A percentile compares a stretch with the other conserved stretches of the same genome.
Conservation (phyloP, 176 grass and related monocot species). For the Guadua angustifolia region DNA sequence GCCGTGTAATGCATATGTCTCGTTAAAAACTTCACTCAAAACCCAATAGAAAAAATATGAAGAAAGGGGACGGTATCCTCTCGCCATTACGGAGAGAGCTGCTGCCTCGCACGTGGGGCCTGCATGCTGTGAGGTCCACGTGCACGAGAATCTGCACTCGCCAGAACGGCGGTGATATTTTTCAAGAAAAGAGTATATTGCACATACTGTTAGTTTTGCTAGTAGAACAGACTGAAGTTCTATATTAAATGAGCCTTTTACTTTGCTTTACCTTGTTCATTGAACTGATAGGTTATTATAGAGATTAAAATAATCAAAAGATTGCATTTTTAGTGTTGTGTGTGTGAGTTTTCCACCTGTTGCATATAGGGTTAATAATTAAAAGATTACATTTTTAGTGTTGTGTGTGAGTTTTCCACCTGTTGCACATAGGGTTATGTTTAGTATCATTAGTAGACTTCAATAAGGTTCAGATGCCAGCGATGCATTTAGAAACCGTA, state of each 20-base stretch:
- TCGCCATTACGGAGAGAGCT: too few relatives aligned
- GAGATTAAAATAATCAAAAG: slow-evolving; percentile 4
- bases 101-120: too few relatives aligned
- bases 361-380: not conserved
- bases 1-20: too few relatives aligned
- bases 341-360: not conserved
- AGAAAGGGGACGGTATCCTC: too few relatives aligned
- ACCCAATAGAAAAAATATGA: too few relatives aligned
- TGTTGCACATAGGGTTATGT: not conserved
- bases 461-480: slow-evolving; percentile 1
- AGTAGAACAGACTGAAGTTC: slow-evolving; percentile 23
- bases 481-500: too few relatives aligned
- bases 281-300: slow-evolving; percentile 21
- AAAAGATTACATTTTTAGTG: too few relatives aligned
- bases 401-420: not conserved
- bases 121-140: too few relatives aligned
- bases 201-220: slow-evolving; percentile 37
- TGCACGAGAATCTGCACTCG: too few relatives aligned
- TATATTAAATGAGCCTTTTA: slow-evolving; percentile 2
- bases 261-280: not conserved
- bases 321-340: not conserved
- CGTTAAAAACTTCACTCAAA: too few relatives aligned
- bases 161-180: too few relatives aligned
- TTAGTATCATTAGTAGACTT: slow-evolving; percentile 20
- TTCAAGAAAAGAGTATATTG: too few relatives aligned